Percentiles rank a stretch among this genome's conserved stretches.
phyloP scores from a whole-genome alignment of 805 yeast genomes.

The Teunomyces panamensis region DNA sequence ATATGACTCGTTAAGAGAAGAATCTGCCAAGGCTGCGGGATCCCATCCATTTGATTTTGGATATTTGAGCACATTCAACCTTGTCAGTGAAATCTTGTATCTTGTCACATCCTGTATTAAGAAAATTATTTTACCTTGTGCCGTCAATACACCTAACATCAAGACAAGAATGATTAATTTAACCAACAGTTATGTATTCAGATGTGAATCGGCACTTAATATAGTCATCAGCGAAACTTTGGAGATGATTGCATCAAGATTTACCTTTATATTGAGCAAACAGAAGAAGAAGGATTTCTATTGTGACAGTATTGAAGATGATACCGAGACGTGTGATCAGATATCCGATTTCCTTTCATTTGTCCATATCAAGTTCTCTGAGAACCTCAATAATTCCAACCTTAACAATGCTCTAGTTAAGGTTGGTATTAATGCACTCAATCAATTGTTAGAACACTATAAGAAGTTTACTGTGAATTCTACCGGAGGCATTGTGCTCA shows the following conservation, averaged over 20 bases:
- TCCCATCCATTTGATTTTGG: slow-evolving; percentile 38
- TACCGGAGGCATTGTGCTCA: slow-evolving; percentile 77
- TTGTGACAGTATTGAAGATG: slow-evolving; percentile 49
- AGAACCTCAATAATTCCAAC: slow-evolving; percentile 41
- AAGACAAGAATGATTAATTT: slow-evolving; percentile 58
- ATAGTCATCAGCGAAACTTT: slow-evolving; percentile 59
- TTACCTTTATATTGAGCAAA: slow-evolving; percentile 47
- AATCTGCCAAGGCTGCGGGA: slow-evolving; percentile 27
- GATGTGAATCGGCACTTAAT: slow-evolving; percentile 65
- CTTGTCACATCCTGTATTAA: slow-evolving; percentile 71
- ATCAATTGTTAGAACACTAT: slow-evolving; percentile 65
- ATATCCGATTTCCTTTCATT: slow-evolving; percentile 51
- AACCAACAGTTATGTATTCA: slow-evolving; percentile 57
- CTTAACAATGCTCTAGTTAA: slow-evolving; percentile 48
- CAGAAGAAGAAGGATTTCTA: slow-evolving; percentile 76
- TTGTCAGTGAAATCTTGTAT: slow-evolving; percentile 58
- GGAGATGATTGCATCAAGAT: slow-evolving; percentile 49
- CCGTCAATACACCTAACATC: slow-evolving; percentile 54
- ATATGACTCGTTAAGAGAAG: slow-evolving; percentile 44
- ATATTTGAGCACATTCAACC: slow-evolving; percentile 48
- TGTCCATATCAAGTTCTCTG: slow-evolving; percentile 37
- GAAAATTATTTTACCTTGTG: slow-evolving; percentile 72
- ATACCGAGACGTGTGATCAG: slow-evolving; percentile 69
- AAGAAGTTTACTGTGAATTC: slow-evolving; percentile 73
- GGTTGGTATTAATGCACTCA: slow-evolving; percentile 58